phyloP scores from a whole-genome alignment of 78 protist species.

The Guillardia theta region DNA sequence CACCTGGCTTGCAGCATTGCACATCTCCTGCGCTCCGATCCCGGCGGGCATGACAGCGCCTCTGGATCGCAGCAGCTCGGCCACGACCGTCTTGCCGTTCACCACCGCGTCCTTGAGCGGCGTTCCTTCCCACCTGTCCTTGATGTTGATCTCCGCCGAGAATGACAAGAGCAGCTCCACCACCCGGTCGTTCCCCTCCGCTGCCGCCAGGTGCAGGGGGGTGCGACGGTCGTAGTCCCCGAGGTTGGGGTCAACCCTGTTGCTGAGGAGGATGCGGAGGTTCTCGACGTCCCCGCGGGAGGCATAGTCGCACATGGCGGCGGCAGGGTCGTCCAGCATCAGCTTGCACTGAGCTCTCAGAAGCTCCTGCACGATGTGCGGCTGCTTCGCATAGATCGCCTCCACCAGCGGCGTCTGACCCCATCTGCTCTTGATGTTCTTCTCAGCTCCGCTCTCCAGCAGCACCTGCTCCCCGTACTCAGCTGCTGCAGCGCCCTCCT shows the following conservation, averaged over 20 bases:
- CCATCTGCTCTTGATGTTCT: background rate
- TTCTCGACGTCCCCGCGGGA: background rate
- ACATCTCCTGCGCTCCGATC: background rate
- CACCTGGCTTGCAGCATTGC: background rate
- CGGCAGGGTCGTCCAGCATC: background rate
- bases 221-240: background rate
- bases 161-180: background rate
- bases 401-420: background rate
- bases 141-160: background rate
- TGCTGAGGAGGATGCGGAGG: background rate
- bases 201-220: background rate
- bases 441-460: background rate
- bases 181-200: background rate
- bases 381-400: background rate
- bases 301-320: background rate
- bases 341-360: background rate
- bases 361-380: background rate
- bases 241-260: background rate
- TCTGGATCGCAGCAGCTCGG: background rate
- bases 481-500: background rate
- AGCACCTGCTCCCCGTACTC: background rate
- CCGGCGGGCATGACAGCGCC: background rate
- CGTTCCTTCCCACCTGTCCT: background rate
- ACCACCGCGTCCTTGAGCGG: background rate
- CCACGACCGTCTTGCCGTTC: background rate